These are phyloP conservation scores for Lasiosphaeria ovina DNA, from an alignment of 495 filamentous ascomycete genomes.

Conservation along the genomic window DNA sequence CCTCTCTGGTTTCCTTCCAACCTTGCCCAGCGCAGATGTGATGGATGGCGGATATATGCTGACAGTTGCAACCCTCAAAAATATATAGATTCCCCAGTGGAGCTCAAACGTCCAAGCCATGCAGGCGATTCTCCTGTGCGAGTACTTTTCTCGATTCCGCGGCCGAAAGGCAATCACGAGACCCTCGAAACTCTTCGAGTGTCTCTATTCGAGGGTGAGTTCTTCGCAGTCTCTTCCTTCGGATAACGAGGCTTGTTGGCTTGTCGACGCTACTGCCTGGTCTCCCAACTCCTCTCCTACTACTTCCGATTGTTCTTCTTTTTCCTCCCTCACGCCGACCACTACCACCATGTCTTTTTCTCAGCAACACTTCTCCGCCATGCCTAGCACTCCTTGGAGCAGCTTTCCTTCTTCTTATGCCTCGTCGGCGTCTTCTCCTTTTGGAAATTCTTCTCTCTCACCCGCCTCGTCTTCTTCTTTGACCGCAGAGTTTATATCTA, in stretches of 20 bases:
- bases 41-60: background rate
- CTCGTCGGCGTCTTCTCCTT: constrained; percentile 23
- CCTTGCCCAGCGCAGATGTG: background rate
- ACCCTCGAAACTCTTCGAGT: constrained; percentile 49
- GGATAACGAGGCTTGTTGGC: constrained; percentile 23
- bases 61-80: background rate
- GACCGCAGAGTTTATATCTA: background rate
- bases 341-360: constrained; percentile 20
- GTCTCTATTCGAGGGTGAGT: constrained; percentile 53
- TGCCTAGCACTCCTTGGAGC: constrained; percentile 23
- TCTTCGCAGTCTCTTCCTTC: constrained; percentile 29
- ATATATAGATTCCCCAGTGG: constrained; percentile 40
- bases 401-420: constrained; percentile 24
- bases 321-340: constrained; percentile 26
- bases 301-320: constrained; percentile 34
- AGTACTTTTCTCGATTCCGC: constrained; percentile 53
- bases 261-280: constrained; percentile 39
- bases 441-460: constrained; percentile 11
- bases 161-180: constrained; percentile 44
- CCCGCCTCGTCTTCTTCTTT: background rate
- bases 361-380: constrained; percentile 18
- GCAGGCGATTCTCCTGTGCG: constrained; percentile 56
- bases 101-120: constrained; percentile 41
- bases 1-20: background rate
- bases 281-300: constrained; percentile 28